Base-by-base conservation (phyloP, 257 asterid species). In the Solanum chaucha region DNA sequence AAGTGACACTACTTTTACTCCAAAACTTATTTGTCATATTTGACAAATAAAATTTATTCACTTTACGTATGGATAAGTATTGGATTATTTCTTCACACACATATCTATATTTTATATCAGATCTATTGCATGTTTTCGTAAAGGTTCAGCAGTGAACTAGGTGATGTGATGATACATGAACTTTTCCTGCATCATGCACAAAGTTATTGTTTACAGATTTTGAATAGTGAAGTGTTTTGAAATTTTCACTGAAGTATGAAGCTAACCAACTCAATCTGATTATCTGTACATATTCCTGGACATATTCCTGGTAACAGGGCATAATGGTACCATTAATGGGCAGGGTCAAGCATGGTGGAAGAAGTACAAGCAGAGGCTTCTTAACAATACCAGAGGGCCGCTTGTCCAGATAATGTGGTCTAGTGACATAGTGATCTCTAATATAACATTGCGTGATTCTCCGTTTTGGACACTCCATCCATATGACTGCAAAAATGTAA, bases 391-490 rank as follows among this genome's bases (percentile, higher is more conserved):
- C 10, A 92, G 98, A 87, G 98, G 98, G 20, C 98, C 98, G 2
- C 96, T 95, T 78, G 94, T 95, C 90, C 97, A 95, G 90, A 91
- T 95, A 84, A 95, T 95, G 98, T 92, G 95, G 95, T 95, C 98
- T 35, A 91, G 90, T 6, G 90, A 95, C 91, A 93, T 95, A 73
- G 36, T 92, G 89, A 92, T 95, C 87, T 90, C 95, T 84, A 92
- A 94, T 91, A 90, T 95, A 85, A 95, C 98, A 26, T 87, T 95
- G 59, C 94, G 93, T 0, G 94, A 94, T 90, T 95, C 98, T 83
- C 98, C 98, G 28, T 95, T 95, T 88, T 95, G 98, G 98, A 95
- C 98, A 46, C 95, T 95, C 59, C 98, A 95, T 89, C 98, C 98
- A 10, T 95, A 93, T 22, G 96, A 95, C 88, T 95, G 98, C 91